Base-by-base conservation (phyloP, 2,329 filamentous ascomycete genomes). In the Ambrosiella xylebori region DNA sequence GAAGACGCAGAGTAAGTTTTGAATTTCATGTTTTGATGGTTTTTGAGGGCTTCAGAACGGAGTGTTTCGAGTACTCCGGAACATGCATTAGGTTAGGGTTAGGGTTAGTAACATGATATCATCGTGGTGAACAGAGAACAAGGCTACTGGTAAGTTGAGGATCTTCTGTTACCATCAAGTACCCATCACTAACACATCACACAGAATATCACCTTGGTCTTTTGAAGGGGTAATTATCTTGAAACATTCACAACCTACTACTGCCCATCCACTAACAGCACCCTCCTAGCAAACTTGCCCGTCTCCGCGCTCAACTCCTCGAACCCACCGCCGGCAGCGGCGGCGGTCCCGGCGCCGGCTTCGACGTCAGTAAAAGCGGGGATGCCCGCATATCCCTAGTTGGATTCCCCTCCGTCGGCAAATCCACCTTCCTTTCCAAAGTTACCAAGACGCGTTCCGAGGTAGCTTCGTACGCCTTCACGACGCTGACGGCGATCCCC, bases 391-490 rank as follows among this genome's bases (percentile, higher is more conserved):
- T 98, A 72, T 89, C 94, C 1, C 81, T 98, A 1, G 94, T 98
- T 57, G 93, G 93, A n/a, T 98, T 98, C 65, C 93, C 94, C 0
- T 98, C 94, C 0, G 93, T 98, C 56, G 93, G 93, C 69, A 98
- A 98, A 74, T 98, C 93, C 1, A 98, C 93, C 0, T 97, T 98
- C 68, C 71, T 98, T n/a, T 96, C 90, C 54, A 96, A 97, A 68
- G 94, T 98, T 69, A 98, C 93, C 54, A 97, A 95, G 73, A 98
- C 94, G 44, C 89, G 88, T 67, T 95, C 89, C 55, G 91, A 96
- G 69, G 89, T 96, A 36, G 93, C 93, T 0, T 87, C 93, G 0
- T 98, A 98, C 68, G 84, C 91, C 59, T 98, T 98, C 80, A 98
- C 93, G 9, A 98, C 93, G 1, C 76, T 98, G 50, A 98, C 93